Evolutionary conservation across 805 yeast genomes (phyloP).

Genomic region (Ogataea kodamae): DNA sequence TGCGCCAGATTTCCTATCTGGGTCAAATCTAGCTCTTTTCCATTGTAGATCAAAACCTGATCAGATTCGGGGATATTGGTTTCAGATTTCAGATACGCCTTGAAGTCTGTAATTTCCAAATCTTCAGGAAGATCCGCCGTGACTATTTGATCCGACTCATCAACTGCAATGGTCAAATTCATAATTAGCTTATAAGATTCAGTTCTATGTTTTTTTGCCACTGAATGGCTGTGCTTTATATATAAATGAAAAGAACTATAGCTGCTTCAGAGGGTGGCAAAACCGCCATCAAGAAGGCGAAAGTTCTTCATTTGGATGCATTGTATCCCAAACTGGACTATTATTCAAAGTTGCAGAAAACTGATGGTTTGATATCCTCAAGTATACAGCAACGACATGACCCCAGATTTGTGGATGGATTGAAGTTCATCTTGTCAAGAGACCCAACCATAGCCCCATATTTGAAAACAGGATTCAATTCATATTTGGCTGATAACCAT

Average conservation of each 20-base stretch:
- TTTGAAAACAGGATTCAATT: constrained; percentile 14
- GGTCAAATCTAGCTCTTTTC: constrained; percentile 34
- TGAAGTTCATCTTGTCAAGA: constrained; percentile 21
- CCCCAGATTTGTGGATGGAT: constrained; percentile 24
- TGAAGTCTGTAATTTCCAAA: constrained; percentile 61
- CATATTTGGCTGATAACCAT: constrained; percentile 7
- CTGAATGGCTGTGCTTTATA: constrained; percentile 5
- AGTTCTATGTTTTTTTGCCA: constrained; percentile 7
- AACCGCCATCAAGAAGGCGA: constrained; percentile 8
- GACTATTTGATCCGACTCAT: constrained; percentile 45
- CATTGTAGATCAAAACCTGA: constrained; percentile 50
- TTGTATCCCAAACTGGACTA: constrained; percentile 9
- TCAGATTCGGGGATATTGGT: constrained; percentile 45
- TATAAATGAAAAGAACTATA: constrained; percentile 6
- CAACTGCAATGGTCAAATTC: constrained; percentile 52
- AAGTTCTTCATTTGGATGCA: constrained; percentile 6
- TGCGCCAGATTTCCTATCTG: constrained; percentile 40
- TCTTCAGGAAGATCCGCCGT: constrained; percentile 63
- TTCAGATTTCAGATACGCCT: constrained; percentile 71
- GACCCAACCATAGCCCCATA: constrained; percentile 24
- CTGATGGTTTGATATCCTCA: neutral
- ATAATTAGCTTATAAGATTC: constrained; percentile 27
- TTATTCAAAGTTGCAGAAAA: constrained; percentile 1
- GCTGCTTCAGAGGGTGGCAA: constrained; percentile 7
- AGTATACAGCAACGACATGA: constrained; percentile 15